Evolutionary conservation across 2,329 filamentous ascomycete species (phyloP).

Genomic region (Chrysoporthe cubensis): DNA sequence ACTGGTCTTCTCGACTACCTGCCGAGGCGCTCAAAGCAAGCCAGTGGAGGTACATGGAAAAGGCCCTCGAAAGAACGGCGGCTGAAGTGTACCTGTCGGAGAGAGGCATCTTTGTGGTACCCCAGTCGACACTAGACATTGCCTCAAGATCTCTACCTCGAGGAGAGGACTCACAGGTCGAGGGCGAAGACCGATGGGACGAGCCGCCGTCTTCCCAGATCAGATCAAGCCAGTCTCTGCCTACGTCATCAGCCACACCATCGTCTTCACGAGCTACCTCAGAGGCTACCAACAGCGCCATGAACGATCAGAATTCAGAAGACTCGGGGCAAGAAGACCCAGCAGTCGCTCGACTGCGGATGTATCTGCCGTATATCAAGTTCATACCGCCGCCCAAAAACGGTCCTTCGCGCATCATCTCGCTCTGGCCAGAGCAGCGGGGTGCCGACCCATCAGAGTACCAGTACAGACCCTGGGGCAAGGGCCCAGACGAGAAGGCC

Average conservation of each 20-base stretch:
- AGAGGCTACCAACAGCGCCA: constrained; percentile 15
- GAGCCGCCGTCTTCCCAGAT: constrained; percentile 11
- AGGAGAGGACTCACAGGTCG: not conserved
- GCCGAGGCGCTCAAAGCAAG: constrained; percentile 20
- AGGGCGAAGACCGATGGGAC: not conserved
- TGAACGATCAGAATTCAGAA: constrained; percentile 24
- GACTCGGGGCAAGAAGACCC: constrained; percentile 34
- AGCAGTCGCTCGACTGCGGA: constrained; percentile 40
- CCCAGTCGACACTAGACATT: constrained; percentile 16
- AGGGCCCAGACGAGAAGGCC: constrained; percentile 9
- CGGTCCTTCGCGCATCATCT: constrained; percentile 36
- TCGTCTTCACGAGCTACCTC: constrained; percentile 25
- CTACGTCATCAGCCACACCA: constrained; percentile 26
- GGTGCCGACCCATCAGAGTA: constrained; percentile 41
- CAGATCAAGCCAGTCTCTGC: constrained; percentile 14
- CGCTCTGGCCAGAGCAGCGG: constrained; percentile 41
- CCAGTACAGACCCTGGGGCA: constrained; percentile 33
- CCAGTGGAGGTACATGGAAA: constrained; percentile 25
- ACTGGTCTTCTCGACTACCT: constrained; percentile 24
- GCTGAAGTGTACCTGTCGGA: constrained; percentile 25
- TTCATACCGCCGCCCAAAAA: constrained; percentile 33
- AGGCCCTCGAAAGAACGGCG: constrained; percentile 25
- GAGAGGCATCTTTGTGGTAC: constrained; percentile 15
- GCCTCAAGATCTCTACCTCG: constrained; percentile 5
- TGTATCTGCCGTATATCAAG: constrained; percentile 39